Evolutionary conservation across 257 asterid genomes (phyloP).

Genomic region (Solanum clarkiae): DNA sequence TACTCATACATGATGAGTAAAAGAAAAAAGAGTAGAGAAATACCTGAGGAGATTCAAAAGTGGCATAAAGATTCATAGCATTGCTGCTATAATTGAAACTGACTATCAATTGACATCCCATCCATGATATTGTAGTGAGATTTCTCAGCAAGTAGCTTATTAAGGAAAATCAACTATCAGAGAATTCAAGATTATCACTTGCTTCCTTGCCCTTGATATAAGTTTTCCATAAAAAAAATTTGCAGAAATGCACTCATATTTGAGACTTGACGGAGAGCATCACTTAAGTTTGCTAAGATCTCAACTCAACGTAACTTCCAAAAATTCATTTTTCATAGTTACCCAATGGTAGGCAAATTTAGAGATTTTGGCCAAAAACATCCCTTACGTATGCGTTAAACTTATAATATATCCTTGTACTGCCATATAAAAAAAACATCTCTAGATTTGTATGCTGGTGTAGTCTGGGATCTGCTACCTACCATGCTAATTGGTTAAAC

Average conservation of each 20-base stretch:
- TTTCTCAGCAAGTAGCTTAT: neutral
- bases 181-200: neutral
- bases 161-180: neutral
- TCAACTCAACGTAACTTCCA: neutral
- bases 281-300: neutral
- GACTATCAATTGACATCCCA: neutral
- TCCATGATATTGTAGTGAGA: neutral
- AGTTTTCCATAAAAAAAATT: neutral
- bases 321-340: no score
- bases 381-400: neutral
- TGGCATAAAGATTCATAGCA: neutral
- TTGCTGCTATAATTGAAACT: neutral
- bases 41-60: neutral
- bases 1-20: neutral
- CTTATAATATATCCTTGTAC: neutral
- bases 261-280: neutral
- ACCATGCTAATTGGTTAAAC: no score
- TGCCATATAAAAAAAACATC: no score
- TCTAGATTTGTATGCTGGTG: no score
- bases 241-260: neutral
- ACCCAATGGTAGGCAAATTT: neutral
- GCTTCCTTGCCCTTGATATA: neutral
- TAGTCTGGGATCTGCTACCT: no score
- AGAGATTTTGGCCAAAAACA: no score
- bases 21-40: neutral